Base-by-base conservation (phyloP, 306 rosid species). In the Calophaca sinica region DNA sequence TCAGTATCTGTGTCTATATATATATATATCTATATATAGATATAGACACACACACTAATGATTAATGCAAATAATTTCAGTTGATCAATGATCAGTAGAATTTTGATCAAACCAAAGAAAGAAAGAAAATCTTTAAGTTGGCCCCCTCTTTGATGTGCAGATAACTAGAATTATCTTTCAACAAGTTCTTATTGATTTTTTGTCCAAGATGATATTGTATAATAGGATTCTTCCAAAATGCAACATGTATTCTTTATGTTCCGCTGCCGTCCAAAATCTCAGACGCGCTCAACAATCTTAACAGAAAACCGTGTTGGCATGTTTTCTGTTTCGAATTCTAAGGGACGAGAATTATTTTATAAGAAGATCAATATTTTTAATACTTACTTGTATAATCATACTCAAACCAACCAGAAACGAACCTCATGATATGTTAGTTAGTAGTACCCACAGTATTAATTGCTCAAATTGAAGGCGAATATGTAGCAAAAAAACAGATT, bases 301-400 rank as follows among this genome's bases (percentile, higher is more conserved):
- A 77, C 80, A 42, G 85, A 87, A 85, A 85, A 75, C 84, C 75
- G 81, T 50, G 87, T 80, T 80, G 89, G 80, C 75, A 70, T 73
- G 77, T 83, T 80, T 79, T 84, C 80, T 75, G 76, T 76, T 83
- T 64, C 68, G 29, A 51, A 79, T 62, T 75, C 54, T 46, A 52
- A 52, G 58, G 50, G 50, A 48, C 12, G 51, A 62, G 38, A 54
- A 77, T 77, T 74, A 60, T 84, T 67, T 55, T 28, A 14, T 14
- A 11, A 33, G 41, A 67, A 50, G 20, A 72, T 28, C 70, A 50
- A 32, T 51, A 13, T 41, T 46, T 60, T 68, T 33, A 57, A 73
- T 75, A 64, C 72, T 4, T 14, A 5, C 1, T 49, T 49, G 33
- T 54, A 45, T 54, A 20, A 72, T 76, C 28, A 72, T 66, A 48